phyloP scores from a whole-genome alignment of 345 rosid species.

The Camelina laxa region DNA sequence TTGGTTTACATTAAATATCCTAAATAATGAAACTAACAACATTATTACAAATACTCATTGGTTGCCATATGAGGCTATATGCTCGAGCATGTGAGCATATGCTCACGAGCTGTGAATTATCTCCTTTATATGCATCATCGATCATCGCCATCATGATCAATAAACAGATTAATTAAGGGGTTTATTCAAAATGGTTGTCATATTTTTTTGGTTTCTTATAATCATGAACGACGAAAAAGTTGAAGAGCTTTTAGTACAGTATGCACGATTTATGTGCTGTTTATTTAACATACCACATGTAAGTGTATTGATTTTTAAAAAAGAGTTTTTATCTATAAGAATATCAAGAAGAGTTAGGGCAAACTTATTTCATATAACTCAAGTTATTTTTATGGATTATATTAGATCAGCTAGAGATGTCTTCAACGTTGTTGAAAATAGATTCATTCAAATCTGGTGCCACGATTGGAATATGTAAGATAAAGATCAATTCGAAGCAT shows the following conservation, averaged over 20 bases:
- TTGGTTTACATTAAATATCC: neutral
- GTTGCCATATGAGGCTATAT: slow-evolving; percentile 33
- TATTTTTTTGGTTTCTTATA: slow-evolving; percentile 29
- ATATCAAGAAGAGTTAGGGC: neutral
- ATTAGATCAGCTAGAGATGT: neutral
- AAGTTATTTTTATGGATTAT: slow-evolving; percentile 7
- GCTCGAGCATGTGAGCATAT: slow-evolving; percentile 44
- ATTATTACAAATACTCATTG: slow-evolving; percentile 40
- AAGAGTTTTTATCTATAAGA: neutral
- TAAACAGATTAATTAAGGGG: slow-evolving; percentile 27
- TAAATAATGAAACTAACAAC: slow-evolving; percentile 15
- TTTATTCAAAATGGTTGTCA: slow-evolving; percentile 35
- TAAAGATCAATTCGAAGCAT: too few relatives aligned
- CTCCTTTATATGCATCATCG: slow-evolving; percentile 39
- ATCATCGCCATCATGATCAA: slow-evolving; percentile 16
- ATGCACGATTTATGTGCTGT: slow-evolving; percentile 39
- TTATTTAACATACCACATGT: slow-evolving; percentile 38
- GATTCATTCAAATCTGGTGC: neutral
- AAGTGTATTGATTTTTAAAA: neutral
- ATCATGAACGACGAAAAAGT: slow-evolving; percentile 36
- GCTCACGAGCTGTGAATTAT: slow-evolving; percentile 39
- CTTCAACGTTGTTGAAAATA: neutral
- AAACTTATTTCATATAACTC: slow-evolving; percentile 18
- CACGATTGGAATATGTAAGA: too few relatives aligned
- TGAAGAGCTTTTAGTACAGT: slow-evolving; percentile 39